Conservation (phyloP, 2,329 filamentous ascomycete genomes). For the Camillea tinctor region DNA sequence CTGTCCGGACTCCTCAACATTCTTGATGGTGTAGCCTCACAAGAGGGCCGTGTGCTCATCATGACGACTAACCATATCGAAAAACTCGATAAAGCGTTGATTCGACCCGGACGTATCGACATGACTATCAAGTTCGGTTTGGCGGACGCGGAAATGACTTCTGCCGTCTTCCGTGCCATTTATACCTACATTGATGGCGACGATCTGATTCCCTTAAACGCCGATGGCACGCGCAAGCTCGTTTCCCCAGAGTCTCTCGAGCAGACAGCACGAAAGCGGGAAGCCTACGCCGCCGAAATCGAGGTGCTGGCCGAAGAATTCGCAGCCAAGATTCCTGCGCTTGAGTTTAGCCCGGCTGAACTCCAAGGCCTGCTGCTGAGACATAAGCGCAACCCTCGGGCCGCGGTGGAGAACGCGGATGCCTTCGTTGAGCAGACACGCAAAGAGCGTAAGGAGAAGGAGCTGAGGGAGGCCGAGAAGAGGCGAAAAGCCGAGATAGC, state of each 20-base stretch:
- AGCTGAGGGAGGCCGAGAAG: conserved; percentile 33
- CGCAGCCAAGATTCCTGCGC: conserved; percentile 48
- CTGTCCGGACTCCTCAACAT: conserved; percentile 78
- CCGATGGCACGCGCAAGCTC: conserved; percentile 26
- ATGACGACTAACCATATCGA: conserved; percentile 67
- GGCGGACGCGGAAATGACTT: conserved; percentile 52
- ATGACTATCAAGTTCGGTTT: conserved; percentile 57
- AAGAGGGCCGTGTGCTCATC: conserved; percentile 62
- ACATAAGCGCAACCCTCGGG: conserved; percentile 52
- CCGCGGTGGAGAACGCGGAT: conserved; percentile 45
- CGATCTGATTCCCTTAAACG: conserved; percentile 30
- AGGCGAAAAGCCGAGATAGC: conserved; percentile 28
- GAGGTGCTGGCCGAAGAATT: conserved; percentile 48
- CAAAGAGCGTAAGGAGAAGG: conserved; percentile 38
- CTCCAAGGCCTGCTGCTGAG: conserved; percentile 58
- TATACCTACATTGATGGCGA: conserved; percentile 54
- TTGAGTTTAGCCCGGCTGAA: conserved; percentile 60
- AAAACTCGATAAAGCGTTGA: conserved; percentile 60
- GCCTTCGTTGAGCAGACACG: conserved; percentile 51
- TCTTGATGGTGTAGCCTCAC: conserved; percentile 69
- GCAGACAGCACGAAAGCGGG: conserved; percentile 33
- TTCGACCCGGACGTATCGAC: conserved; percentile 62
- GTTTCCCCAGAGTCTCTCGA: conserved; percentile 29
- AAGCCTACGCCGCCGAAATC: conserved; percentile 41
- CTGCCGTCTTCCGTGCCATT: conserved; percentile 57